These are phyloP conservation scores for Drechslerella stenobrocha DNA, from an alignment of 2,329 filamentous ascomycete species.

Conservation along the genomic window DNA sequence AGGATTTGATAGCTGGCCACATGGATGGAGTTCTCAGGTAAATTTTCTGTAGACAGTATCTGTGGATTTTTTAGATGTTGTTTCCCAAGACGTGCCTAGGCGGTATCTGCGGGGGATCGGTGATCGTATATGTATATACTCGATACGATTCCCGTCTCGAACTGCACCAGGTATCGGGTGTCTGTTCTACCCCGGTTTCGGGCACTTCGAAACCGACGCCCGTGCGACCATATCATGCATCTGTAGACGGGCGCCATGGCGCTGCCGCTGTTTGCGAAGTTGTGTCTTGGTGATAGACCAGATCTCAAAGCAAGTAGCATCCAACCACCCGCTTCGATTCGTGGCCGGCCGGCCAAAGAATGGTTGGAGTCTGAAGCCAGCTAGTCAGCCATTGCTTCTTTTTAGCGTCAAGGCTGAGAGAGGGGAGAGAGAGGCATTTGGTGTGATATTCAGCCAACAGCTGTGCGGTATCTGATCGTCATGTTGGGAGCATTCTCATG, in stretches of 20 bases:
- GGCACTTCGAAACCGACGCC: conserved; percentile 1
- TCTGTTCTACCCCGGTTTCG: conserved; percentile 3
- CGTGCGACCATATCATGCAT: conserved; percentile 6
- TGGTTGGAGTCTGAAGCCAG: not conserved
- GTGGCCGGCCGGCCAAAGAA: not conserved
- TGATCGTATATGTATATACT: not conserved
- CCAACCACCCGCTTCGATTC: not conserved
- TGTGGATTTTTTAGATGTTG: too few relatives aligned
- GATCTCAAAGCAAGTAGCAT: not conserved
- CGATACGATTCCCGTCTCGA: conserved; percentile 7
- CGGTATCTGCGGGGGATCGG: too few relatives aligned
- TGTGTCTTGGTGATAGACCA: conserved; percentile 1
- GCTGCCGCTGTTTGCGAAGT: not conserved
- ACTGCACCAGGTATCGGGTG: not conserved
- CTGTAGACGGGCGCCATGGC: conserved; percentile 1
- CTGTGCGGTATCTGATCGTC: not conserved
- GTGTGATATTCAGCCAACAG: conserved; percentile 2
- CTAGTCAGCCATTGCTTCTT: not conserved
- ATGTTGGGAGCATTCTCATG: conserved; percentile 55
- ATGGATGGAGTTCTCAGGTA: too few relatives aligned
- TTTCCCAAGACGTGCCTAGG: too few relatives aligned
- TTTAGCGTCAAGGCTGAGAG: too few relatives aligned
- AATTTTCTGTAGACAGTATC: too few relatives aligned
- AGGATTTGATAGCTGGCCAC: not conserved
- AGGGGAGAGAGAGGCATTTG: too few relatives aligned